Base-by-base conservation (phyloP, 148 eudicot species). In the Rhododendron vialii region DNA sequence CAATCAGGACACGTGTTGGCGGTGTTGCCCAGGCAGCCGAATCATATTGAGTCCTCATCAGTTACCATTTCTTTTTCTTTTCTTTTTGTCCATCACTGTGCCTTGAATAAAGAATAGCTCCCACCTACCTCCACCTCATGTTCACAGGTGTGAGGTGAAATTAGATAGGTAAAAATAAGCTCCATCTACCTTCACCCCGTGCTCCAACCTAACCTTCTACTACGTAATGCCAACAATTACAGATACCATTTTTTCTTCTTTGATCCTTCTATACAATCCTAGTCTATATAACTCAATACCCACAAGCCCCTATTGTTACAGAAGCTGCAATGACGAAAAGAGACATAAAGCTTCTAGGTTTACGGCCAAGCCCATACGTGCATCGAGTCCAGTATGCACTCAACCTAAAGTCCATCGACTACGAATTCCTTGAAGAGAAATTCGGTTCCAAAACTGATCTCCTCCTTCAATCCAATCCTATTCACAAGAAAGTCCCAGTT, bases 381-480 rank as follows among this genome's bases (percentile, higher is more conserved):
- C 30, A 26, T 12, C 73, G 89, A 22, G 84, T 81, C 45, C 71
- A 80, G 61, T 35, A 84, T 6, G 89, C 84, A 17, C 84, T 87
- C 35, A 84, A 89, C 36, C 15, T 89, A 20, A 89, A 89, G 74
- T 78, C 88, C 2, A 50, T 89, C 7, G 78, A 80, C 3, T 88
- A 86, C 48, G 83, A 88, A 43, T 83, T 82, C 24, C 76, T 71
- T 38, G 76, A 71, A 30, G 76, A 71, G 38, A 71, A 71, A 30
- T 71, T 71, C 7, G 76, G 76, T 14, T 9, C 65, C 13, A 90
- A 90, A 63, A 90, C 87, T 63, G 88, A 90, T 3, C 85, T 90
- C 17, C 88, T 90, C 5, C 90, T 88, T 22, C 82, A 88, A 86
- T 86, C 89, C 14, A 90, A 90, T 53, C 91, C 91, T 1, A 63